Evolutionary conservation across 768 basidiomycete genomes (phyloP), one percentile per base, ranked within the genome.

Genomic region (Termitomyces sp.): DNA sequence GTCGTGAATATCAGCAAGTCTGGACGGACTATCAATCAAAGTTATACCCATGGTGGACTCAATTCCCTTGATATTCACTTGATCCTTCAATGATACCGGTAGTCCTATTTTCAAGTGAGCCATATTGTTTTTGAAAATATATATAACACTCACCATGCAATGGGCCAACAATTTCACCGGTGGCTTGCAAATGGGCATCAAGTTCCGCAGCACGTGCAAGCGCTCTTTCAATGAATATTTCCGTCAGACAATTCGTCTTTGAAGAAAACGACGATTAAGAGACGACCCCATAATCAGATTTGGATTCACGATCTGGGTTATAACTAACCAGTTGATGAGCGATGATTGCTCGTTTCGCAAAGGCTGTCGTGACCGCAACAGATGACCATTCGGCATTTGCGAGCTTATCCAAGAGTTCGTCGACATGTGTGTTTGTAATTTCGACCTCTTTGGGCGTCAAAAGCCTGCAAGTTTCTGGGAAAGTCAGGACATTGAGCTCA

Each of bases 191-290:
- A 59, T 82, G 70, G 5, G 79, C 80, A 63, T 94, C 92, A 4
- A 93, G 75, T 65, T 84, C 78, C 16, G 76, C 70, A 2, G 92
- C 92, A 10, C 84, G 76, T 14, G 70, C 72, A 4, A 90, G 72
- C 0, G 88, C 92, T 5, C 79, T 76, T 24, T 92, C 86, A 52
- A 91, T 79, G 63, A 89, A 91, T n/a, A 91, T 84, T 68, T 92
- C 90, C 0, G 90, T 92, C 38, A 93, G 66, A 66, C 92, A 92
- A 62, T 92, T 92, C 5, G 83, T 84, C 88, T 90, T 38, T 2
- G 16, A 63, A 47, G 14, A 14, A 41, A 22, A 33, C 32, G 1
- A 14, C 18, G 20, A 20, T 5, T 8, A 40, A 48, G 45, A 28
- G 6, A 58, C 16, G 10, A 36, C 22, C 22, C 7, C 24, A 26